Percentiles rank a stretch among this genome's conserved stretches.
These are phyloP conservation scores for Cenchrus fungigraminus DNA, from an alignment of 176 grass and related monocot species.

Conservation along the genomic window DNA sequence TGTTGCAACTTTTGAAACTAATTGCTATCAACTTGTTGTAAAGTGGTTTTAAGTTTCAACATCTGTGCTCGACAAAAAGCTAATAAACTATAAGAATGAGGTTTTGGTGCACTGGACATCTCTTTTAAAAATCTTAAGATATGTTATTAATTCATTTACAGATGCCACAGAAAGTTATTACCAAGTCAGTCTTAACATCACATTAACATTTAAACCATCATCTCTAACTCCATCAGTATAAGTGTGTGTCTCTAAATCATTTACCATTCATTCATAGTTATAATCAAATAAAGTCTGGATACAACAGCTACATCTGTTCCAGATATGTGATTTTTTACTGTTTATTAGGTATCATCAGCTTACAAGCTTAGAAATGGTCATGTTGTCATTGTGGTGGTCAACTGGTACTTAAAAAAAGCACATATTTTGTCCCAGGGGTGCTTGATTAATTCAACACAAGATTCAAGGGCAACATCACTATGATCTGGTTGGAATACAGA, in stretches of 20 bases:
- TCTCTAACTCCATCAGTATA: neutral
- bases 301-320: neutral
- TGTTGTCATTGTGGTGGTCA: neutral
- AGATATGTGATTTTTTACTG: constrained; percentile 5
- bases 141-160: neutral
- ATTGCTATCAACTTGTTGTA: neutral
- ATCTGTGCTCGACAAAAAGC: constrained; percentile 2
- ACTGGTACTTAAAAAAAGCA: constrained; percentile 1
- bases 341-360: neutral
- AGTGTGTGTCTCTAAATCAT: constrained; percentile 5
- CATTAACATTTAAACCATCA: constrained; percentile 6
- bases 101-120: neutral
- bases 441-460: constrained; percentile 22
- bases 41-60: constrained; percentile 8
- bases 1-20: neutral
- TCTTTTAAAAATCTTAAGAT: constrained; percentile 16
- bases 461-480: neutral
- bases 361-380: neutral
- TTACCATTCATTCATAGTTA: neutral
- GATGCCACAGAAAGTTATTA: neutral
- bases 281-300: neutral
- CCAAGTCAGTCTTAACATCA: neutral
- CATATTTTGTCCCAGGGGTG: neutral
- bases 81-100: neutral
- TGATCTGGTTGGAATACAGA: constrained; percentile 5